Percentiles rank a stretch among this genome's conserved stretches.
Conservation (phyloP, 1,139 yeast genomes). For the Starmera stellimalicola region DNA sequence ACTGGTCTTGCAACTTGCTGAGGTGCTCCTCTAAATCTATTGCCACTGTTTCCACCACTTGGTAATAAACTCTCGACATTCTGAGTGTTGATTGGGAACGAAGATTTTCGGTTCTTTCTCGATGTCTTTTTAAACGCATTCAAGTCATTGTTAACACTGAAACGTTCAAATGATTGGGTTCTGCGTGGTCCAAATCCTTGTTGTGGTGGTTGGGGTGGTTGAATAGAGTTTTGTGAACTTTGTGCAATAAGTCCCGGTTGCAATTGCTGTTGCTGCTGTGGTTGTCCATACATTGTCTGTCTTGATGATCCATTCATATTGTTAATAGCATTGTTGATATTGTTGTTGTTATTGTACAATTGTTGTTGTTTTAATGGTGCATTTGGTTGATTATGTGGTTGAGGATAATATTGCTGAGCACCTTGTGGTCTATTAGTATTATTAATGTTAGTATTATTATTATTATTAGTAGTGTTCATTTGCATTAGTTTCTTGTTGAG, state of each 20-base stretch:
- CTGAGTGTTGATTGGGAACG: slow-evolving; percentile 12
- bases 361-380: background rate
- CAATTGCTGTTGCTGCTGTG: slow-evolving; percentile 1
- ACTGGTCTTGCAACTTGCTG: slow-evolving; percentile 1
- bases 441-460: background rate
- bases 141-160: background rate
- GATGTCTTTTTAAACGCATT: slow-evolving; percentile 14
- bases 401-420: slow-evolving; percentile 1
- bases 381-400: slow-evolving; percentile 1
- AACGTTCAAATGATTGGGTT: slow-evolving; percentile 5
- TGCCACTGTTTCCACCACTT: background rate
- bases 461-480: slow-evolving; percentile 5
- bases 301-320: slow-evolving; percentile 2
- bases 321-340: slow-evolving; percentile 1
- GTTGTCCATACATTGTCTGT: slow-evolving; percentile 1
- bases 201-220: background rate
- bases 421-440: slow-evolving; percentile 4
- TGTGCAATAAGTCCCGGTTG: background rate
- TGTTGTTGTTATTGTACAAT: slow-evolving; percentile 2
- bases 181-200: slow-evolving; percentile 10
- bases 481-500: slow-evolving; percentile 21
- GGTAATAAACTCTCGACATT: slow-evolving; percentile 6
- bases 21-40: background rate
- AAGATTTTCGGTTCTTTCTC: slow-evolving; percentile 22
- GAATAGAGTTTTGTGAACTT: background rate